Percentiles rank a stretch among this genome's conserved stretches.
phyloP scores from a whole-genome alignment of 164 flowering plant genomes.

The Protea cynaroides region DNA sequence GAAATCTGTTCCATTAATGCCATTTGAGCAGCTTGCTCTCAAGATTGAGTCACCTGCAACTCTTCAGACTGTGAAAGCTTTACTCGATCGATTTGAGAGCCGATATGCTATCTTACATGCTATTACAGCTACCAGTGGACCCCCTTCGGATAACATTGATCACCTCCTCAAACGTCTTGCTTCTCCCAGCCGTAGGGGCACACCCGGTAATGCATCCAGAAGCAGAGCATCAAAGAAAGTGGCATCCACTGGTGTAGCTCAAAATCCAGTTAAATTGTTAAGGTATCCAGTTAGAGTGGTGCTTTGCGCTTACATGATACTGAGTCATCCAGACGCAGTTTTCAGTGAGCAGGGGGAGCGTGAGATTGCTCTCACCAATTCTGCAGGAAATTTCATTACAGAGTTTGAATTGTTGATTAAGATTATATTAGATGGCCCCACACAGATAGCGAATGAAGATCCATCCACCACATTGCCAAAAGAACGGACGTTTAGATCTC shows the following conservation, averaged over 20 bases:
- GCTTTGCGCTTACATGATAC: constrained; percentile 95
- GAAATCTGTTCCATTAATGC: constrained; percentile 55
- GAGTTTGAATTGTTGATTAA: constrained; percentile 73
- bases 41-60: constrained; percentile 63
- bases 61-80: constrained; percentile 57
- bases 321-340: constrained; percentile 96
- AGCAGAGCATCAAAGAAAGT: constrained; percentile 35
- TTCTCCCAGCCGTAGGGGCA: constrained; percentile 50
- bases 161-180: constrained; percentile 86
- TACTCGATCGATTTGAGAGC: constrained; percentile 79
- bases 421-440: constrained; percentile 55
- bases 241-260: constrained; percentile 20
- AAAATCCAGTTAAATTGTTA: constrained; percentile 30
- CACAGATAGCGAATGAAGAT: constrained; percentile 34
- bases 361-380: constrained; percentile 62
- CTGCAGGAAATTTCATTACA: constrained; percentile 53
- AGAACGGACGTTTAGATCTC: constrained; percentile 57
- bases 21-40: constrained; percentile 88
- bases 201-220: constrained; percentile 29
- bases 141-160: constrained; percentile 53
- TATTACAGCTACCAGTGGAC: constrained; percentile 14
- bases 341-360: constrained; percentile 81
- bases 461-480: constrained; percentile 23
- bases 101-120: constrained; percentile 43
- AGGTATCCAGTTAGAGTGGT: constrained; percentile 86